Evolutionary conservation across 345 rosid genomes (phyloP).

Genomic region (Rubroshorea leprosula): DNA sequence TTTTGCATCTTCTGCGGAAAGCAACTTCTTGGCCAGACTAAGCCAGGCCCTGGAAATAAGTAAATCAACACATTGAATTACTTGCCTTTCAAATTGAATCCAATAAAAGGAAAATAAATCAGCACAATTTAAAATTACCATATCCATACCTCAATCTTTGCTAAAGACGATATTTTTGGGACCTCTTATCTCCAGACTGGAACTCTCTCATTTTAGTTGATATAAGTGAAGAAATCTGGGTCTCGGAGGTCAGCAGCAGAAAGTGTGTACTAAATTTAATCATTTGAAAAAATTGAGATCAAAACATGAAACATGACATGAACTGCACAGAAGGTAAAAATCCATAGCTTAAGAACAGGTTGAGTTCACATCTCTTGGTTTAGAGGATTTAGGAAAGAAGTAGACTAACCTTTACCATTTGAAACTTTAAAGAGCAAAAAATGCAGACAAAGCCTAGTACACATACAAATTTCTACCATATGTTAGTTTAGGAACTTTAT

Average conservation of each 20-base stretch:
- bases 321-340: too few relatives aligned
- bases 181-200: constrained; percentile 85
- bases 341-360: too few relatives aligned
- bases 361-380: too few relatives aligned
- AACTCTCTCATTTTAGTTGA: constrained; percentile 81
- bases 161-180: constrained; percentile 56
- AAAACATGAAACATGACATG: constrained; percentile 6
- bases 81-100: not conserved
- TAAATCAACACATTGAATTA: constrained; percentile 6
- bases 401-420: too few relatives aligned
- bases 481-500: too few relatives aligned
- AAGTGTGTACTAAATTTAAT: constrained; percentile 60
- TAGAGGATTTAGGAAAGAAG: too few relatives aligned
- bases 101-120: constrained; percentile 2
- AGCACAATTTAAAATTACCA: not conserved
- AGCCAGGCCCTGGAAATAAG: constrained; percentile 49
- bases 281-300: constrained; percentile 8
- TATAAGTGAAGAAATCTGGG: constrained; percentile 51
- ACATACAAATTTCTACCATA: too few relatives aligned
- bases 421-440: too few relatives aligned
- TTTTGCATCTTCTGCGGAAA: constrained; percentile 40
- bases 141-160: constrained; percentile 60
- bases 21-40: constrained; percentile 46
- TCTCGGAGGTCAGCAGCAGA: constrained; percentile 80
- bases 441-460: too few relatives aligned